These are phyloP conservation scores for Lactarius pseudohatsudake DNA, from an alignment of 768 basidiomycete species.

Conservation along the genomic window DNA sequence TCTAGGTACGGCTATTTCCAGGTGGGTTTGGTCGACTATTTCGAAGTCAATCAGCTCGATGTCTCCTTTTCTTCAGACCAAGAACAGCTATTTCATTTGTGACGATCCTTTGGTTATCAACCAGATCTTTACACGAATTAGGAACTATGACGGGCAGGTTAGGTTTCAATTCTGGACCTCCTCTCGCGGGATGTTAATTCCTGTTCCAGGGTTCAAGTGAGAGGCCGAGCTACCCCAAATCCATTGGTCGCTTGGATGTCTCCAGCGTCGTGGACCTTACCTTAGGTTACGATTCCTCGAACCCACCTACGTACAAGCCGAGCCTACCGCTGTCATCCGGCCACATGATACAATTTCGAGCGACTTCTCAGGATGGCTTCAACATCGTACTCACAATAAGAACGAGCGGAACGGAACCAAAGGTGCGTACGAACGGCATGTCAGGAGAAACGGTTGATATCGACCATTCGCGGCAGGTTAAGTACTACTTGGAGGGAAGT, in stretches of 20 bases:
- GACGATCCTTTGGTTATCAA: conserved; percentile 64
- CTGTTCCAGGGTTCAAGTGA: conserved; percentile 25
- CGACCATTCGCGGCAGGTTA: conserved; percentile 50
- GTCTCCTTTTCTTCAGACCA: conserved; percentile 47
- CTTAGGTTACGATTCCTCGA: conserved; percentile 70
- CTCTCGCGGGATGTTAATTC: conserved; percentile 12
- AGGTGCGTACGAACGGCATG: conserved; percentile 46
- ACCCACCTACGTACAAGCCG: conserved; percentile 64
- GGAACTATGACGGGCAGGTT: conserved; percentile 51
- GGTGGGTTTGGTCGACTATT: conserved; percentile 38
- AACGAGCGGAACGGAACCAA: conserved; percentile 89
- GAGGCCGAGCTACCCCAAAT: conserved; percentile 52
- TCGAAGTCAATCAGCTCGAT: background rate
- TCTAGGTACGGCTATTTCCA: conserved; percentile 76
- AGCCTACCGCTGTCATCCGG: conserved; percentile 69
- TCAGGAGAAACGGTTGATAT: background rate
- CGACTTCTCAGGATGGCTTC: conserved; percentile 41
- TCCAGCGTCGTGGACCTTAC: conserved; percentile 74
- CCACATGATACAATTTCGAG: conserved; percentile 84
- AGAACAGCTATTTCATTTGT: conserved; percentile 82
- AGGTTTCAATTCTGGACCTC: conserved; percentile 12
- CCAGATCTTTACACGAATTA: conserved; percentile 64
- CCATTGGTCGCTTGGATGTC: conserved; percentile 60
- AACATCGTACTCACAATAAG: conserved; percentile 69
- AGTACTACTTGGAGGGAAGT: conserved; percentile 84